Conservation (phyloP, 306 rosid species). For the Vigna angularis region DNA sequence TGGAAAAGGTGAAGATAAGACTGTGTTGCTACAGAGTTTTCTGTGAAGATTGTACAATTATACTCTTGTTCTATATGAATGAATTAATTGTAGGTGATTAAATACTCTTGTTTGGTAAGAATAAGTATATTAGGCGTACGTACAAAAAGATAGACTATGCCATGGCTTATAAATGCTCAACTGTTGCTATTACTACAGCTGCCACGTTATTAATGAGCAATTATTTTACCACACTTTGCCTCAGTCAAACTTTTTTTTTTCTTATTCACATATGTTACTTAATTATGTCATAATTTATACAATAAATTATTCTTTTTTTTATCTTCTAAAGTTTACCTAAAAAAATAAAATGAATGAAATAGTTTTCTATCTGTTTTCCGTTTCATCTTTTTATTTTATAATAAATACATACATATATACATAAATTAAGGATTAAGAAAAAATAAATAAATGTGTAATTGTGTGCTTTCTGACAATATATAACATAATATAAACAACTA, state of each 20-base stretch:
- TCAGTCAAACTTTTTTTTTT: not conserved
- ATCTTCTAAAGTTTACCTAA: too few species aligned
- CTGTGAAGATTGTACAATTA: constrained; percentile 1
- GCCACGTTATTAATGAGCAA: constrained; percentile 36
- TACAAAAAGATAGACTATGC: not conserved
- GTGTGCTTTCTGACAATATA: too few species aligned
- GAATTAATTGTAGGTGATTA: not conserved
- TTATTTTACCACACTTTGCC: constrained; percentile 5
- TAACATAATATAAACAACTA: too few species aligned
- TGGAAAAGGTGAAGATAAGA: not conserved
- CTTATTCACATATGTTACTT: too few species aligned
- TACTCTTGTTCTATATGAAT: not conserved
- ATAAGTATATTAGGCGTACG: not conserved
- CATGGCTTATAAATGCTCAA: not conserved
- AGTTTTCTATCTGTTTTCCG: too few species aligned
- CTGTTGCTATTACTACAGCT: constrained; percentile 5
- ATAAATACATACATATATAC: too few species aligned
- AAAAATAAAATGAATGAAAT: too few species aligned
- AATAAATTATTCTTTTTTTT: too few species aligned
- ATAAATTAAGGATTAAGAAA: too few species aligned
- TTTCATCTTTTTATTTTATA: too few species aligned
- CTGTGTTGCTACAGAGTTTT: not conserved
- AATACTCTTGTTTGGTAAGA: not conserved
- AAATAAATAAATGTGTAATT: too few species aligned
- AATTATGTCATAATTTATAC: too few species aligned